Conservation (phyloP, 2,329 filamentous ascomycete species). For the Colletotrichum limetticola region DNA sequence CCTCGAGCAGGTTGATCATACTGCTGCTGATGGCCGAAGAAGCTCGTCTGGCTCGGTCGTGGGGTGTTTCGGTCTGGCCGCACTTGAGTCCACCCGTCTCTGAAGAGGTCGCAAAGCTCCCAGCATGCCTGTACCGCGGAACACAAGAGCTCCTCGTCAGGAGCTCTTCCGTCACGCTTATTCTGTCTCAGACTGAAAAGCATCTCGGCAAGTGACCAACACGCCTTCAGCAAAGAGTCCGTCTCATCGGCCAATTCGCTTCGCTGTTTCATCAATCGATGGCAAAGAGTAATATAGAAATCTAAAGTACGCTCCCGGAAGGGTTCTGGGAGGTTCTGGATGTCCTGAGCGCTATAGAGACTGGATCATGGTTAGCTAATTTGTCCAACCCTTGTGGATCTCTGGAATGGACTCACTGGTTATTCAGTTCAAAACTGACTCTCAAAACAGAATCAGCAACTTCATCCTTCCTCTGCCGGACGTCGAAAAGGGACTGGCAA, state of each 20-base stretch:
- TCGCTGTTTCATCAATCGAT: conserved; percentile 95
- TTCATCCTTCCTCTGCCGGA: conserved; percentile 81
- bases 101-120: conserved; percentile 93
- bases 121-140: conserved; percentile 94
- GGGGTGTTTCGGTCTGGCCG: conserved; percentile 88
- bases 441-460: conserved; percentile 85
- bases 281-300: conserved; percentile 93
- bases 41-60: conserved; percentile 80
- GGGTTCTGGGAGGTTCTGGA: conserved; percentile 80
- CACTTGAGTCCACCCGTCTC: conserved; percentile 90
- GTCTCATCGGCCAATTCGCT: conserved; percentile 83
- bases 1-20: conserved; percentile 60
- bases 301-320: conserved; percentile 92
- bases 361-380: conserved; percentile 45
- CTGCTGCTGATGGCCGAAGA: conserved; percentile 62
- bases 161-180: conserved; percentile 74
- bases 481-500: conserved; percentile 90
- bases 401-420: conserved; percentile 68
- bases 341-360: conserved; percentile 90
- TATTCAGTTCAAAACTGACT: conserved; percentile 95
- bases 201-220: conserved; percentile 93
- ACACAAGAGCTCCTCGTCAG: conserved; percentile 86
- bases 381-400: not conserved
- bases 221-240: conserved; percentile 84
- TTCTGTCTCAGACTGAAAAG: conserved; percentile 90